Evolutionary conservation across 495 filamentous ascomycete species (phyloP).

Genomic region (Sphaerosporella brunnea): DNA sequence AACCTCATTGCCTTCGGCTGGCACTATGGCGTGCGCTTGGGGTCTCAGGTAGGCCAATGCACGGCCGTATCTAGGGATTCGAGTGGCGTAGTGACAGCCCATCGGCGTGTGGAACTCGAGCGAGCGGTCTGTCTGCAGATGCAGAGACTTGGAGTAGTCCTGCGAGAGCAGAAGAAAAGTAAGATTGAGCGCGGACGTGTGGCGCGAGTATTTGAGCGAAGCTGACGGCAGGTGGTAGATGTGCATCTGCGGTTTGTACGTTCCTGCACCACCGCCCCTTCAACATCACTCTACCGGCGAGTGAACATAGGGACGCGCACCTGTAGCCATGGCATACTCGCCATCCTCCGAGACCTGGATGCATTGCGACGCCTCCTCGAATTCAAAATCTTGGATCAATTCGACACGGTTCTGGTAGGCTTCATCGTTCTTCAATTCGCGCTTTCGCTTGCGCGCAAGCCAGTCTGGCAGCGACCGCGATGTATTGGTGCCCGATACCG

Average conservation of each 20-base stretch:
- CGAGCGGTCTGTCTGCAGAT: slow-evolving; percentile 77
- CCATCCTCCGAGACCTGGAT: slow-evolving; percentile 87
- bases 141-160: slow-evolving; percentile 88
- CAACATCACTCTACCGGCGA: neutral
- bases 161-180: slow-evolving; percentile 82
- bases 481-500: slow-evolving; percentile 80
- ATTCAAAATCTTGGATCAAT: slow-evolving; percentile 92
- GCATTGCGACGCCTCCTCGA: slow-evolving; percentile 92
- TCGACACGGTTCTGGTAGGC: slow-evolving; percentile 89
- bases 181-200: slow-evolving; percentile 83
- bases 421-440: slow-evolving; percentile 80
- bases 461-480: slow-evolving; percentile 88
- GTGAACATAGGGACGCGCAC: slow-evolving; percentile 29
- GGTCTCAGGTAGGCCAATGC: slow-evolving; percentile 72
- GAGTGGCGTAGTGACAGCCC: slow-evolving; percentile 71
- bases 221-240: slow-evolving; percentile 85
- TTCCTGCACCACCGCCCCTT: slow-evolving; percentile 35
- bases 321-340: slow-evolving; percentile 95
- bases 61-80: slow-evolving; percentile 80
- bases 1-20: slow-evolving; percentile 80
- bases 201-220: slow-evolving; percentile 77
- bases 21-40: slow-evolving; percentile 72
- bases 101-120: slow-evolving; percentile 87
- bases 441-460: slow-evolving; percentile 76
- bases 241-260: slow-evolving; percentile 93